phyloP scores from a whole-genome alignment of 192 early-diverging fungal species.

The Phlyctochytrium arcticum region DNA sequence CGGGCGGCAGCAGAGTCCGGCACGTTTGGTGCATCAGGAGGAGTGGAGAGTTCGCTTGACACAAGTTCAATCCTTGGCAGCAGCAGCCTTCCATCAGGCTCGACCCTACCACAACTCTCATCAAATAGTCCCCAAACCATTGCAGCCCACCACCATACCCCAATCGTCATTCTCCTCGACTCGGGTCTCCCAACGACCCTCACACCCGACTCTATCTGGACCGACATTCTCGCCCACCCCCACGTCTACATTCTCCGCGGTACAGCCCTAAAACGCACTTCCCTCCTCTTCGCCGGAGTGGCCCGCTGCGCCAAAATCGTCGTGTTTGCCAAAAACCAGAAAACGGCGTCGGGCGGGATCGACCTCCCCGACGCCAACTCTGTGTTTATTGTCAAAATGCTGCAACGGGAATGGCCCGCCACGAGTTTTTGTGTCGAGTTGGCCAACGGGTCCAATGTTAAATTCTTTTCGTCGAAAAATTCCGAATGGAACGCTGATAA shows the following conservation, averaged over 20 bases:
- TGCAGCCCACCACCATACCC: no score
- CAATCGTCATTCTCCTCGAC: slow-evolving; percentile 43
- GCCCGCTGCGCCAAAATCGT: slow-evolving; percentile 35
- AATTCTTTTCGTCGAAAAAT: slow-evolving; percentile 36
- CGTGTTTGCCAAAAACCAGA: slow-evolving; percentile 38
- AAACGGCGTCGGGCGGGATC: slow-evolving; percentile 5
- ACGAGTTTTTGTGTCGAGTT: slow-evolving; percentile 45
- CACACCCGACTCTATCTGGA: slow-evolving; percentile 25
- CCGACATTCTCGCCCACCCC: slow-evolving; percentile 28
- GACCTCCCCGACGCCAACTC: slow-evolving; percentile 44
- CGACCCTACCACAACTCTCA: no score
- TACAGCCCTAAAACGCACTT: slow-evolving; percentile 39
- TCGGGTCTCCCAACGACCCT: background rate
- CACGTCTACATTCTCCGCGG: slow-evolving; percentile 36
- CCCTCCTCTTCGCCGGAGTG: slow-evolving; percentile 34
- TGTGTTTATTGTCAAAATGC: slow-evolving; percentile 51
- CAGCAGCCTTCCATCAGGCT: no score
- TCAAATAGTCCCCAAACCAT: no score
- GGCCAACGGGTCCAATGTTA: slow-evolving; percentile 42
- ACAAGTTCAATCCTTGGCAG: background rate
- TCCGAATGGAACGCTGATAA: slow-evolving; percentile 42
- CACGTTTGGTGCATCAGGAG: no score
- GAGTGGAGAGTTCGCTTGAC: no score
- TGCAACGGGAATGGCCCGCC: slow-evolving; percentile 51
- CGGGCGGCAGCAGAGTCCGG: background rate